Evolutionary conservation across 2,329 filamentous ascomycete species (phyloP).

Genomic region (Sporothrix humicola): DNA sequence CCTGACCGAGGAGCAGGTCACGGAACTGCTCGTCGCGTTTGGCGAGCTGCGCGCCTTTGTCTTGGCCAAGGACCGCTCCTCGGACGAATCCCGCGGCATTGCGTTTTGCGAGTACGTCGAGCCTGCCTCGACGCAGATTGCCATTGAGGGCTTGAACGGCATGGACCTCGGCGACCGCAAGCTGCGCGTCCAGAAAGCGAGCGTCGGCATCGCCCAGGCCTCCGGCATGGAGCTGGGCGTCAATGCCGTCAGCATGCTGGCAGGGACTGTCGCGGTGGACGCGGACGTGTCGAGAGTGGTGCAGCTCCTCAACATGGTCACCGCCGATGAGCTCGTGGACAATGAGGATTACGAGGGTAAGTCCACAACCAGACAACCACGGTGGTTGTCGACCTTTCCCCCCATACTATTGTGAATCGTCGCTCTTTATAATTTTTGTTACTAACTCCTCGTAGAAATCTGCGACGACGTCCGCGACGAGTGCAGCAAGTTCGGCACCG

Average conservation of each 20-base stretch:
- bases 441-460: constrained; percentile 70
- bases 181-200: constrained; percentile 85
- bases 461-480: constrained; percentile 93
- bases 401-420: too few species aligned
- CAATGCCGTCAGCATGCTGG: constrained; percentile 96
- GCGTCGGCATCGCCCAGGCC: constrained; percentile 92
- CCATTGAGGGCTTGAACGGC: constrained; percentile 87
- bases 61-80: constrained; percentile 82
- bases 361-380: too few species aligned
- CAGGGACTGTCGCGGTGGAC: constrained; percentile 81
- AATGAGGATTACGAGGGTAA: constrained; percentile 93
- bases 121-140: constrained; percentile 75
- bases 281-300: constrained; percentile 80
- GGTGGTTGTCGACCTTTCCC: too few species aligned
- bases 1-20: constrained; percentile 88
- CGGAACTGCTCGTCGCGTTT: constrained; percentile 87
- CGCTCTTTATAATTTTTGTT: too few species aligned
- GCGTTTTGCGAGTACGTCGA: constrained; percentile 96
- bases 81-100: constrained; percentile 90
- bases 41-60: constrained; percentile 92
- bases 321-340: constrained; percentile 90
- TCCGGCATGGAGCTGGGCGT: constrained; percentile 93
- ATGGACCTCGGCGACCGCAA: constrained; percentile 91
- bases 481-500: constrained; percentile 84
- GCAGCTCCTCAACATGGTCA: constrained; percentile 98